Base-by-base conservation (phyloP, 2,329 filamentous ascomycete species). In the Fusarium cicatricum region DNA sequence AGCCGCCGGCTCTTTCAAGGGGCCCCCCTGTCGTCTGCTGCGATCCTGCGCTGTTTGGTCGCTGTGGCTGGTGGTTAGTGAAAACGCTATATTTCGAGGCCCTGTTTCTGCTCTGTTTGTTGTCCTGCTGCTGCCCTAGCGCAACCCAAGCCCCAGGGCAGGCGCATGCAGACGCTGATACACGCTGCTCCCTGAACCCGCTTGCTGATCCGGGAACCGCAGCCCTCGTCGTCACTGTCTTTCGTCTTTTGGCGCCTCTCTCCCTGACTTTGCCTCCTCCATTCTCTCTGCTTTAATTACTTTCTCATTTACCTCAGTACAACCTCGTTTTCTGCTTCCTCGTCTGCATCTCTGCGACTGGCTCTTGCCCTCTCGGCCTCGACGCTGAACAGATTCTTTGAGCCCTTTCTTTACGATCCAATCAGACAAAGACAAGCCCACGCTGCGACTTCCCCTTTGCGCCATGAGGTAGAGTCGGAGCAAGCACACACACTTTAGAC, bases 141-240 rank as follows among this genome's bases (percentile, higher is more conserved):
- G 41, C 41, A 29, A 21, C 19, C 21, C 21, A 23, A 14, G 29
- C 9, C 14, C 14, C 14, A 32, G 14, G 12, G 29, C 14, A 32
- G 3, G 29, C 6, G n/a, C 34, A 17, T 48, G 46, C 42, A 58
- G 44, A 47, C 51, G 44, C 49, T 58, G 61, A 44, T 50, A 56
- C 62, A 64, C 55, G 62, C 62, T 60, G 47, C 52, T 44, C 46
- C 63, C 60, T 37, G 53, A 65, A 59, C 59, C 64, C 61, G 64
- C 58, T 53, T 67, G 63, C 56, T 55, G 64, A 64, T 58, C 50
- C 56, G 52, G 23, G 58, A 61, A 57, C 55, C 58, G 53, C 64
- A 55, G 42, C 62, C 46, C 48, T 41, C 32, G 29, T 50, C 45
- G 56, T 59, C 54, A 60, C 58, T 54, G 55, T 51, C 34, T 29